These are phyloP conservation scores for Chlamydomonas applanata DNA, from an alignment of 139 green algal genomes.

Conservation along the genomic window DNA sequence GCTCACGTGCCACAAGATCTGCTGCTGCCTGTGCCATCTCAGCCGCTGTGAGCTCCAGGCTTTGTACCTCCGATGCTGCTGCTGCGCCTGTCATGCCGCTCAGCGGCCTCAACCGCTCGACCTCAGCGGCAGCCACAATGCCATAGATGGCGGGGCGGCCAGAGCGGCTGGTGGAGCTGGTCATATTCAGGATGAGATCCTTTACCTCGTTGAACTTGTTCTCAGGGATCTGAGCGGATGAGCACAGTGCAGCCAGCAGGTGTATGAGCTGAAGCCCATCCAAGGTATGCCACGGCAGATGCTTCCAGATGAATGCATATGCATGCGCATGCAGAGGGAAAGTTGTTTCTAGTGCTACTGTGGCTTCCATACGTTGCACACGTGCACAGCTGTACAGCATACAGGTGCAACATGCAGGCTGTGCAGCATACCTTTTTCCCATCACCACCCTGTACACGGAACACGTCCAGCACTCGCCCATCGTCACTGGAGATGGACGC, in stretches of 20 bases:
- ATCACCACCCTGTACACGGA: slow-evolving; percentile 58
- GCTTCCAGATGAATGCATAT: too few species aligned
- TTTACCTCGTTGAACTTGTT: slow-evolving; percentile 32
- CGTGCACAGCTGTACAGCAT: too few species aligned
- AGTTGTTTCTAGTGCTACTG: too few species aligned
- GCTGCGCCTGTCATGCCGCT: slow-evolving; percentile 27
- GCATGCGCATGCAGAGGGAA: too few species aligned
- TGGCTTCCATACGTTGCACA: too few species aligned
- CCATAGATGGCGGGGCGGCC: slow-evolving; percentile 83
- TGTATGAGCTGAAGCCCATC: neutral
- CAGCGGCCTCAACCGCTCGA: slow-evolving; percentile 50
- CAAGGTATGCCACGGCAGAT: too few species aligned
- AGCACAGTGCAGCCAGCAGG: neutral
- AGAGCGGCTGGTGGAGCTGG: slow-evolving; percentile 43
- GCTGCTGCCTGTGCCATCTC: slow-evolving; percentile 83
- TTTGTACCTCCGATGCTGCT: slow-evolving; percentile 47
- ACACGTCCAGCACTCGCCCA: slow-evolving; percentile 68
- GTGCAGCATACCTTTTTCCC: slow-evolving; percentile 50
- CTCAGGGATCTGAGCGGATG: slow-evolving; percentile 29
- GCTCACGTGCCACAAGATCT: slow-evolving; percentile 74
- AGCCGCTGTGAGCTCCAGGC: slow-evolving; percentile 78
- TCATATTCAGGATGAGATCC: slow-evolving; percentile 50
- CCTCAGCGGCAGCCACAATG: slow-evolving; percentile 61
- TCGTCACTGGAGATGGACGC: slow-evolving; percentile 67
- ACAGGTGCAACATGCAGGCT: neutral